Conservation (phyloP, 306 rosid species). For the Pyrus betulifolia region DNA sequence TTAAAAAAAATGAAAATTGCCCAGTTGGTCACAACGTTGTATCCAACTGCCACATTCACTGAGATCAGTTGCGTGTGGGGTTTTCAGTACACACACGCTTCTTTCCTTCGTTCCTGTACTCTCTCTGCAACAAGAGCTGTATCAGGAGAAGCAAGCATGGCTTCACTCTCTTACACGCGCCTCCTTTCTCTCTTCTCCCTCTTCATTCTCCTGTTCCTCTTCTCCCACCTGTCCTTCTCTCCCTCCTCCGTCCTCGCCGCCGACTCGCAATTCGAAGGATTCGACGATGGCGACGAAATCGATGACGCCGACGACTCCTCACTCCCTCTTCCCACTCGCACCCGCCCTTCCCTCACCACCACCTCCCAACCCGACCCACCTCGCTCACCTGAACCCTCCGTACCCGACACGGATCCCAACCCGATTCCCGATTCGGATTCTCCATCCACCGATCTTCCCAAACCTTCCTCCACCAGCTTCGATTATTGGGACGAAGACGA, state of each 20-base stretch:
- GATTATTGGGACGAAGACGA: constrained; percentile 96
- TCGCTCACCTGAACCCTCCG: constrained; percentile 5
- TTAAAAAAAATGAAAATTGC: too few species aligned
- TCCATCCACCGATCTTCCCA: constrained; percentile 36
- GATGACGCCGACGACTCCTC: constrained; percentile 21
- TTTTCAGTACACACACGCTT: neutral
- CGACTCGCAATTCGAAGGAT: constrained; percentile 52
- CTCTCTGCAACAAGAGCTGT: neutral
- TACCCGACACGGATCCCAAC: constrained; percentile 28
- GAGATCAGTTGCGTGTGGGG: too few species aligned
- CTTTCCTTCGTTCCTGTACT: neutral
- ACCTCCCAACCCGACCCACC: constrained; percentile 24
- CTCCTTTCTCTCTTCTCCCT: neutral
- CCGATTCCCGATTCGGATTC: constrained; percentile 5
- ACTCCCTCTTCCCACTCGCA: constrained; percentile 32
- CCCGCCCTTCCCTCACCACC: constrained; percentile 48
- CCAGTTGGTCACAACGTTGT: neutral
- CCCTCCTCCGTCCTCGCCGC: constrained; percentile 30
- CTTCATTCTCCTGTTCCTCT: constrained; percentile 18
- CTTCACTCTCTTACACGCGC: neutral
- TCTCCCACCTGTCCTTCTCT: constrained; percentile 18
- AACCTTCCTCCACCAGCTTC: constrained; percentile 44
- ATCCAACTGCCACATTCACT: neutral
- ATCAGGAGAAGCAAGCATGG: neutral
- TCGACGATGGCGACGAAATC: constrained; percentile 54